These are phyloP conservation scores for Trichoderma sp. DNA, from an alignment of 2,329 filamentous ascomycete species.

Conservation along the genomic window DNA sequence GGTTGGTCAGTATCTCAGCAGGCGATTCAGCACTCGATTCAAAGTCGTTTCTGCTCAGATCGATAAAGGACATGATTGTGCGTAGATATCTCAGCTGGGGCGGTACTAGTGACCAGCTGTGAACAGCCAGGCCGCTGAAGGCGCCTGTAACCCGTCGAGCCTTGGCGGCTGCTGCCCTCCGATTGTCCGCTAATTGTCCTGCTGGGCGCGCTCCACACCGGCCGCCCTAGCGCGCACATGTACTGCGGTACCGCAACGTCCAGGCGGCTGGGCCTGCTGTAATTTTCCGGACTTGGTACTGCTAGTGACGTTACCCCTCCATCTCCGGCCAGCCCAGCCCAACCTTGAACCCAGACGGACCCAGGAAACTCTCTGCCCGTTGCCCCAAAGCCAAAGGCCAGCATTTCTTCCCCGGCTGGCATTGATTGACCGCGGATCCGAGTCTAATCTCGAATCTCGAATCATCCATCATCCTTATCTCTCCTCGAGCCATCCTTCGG, in stretches of 20 bases:
- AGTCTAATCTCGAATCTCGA: constrained; percentile 2
- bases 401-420: constrained; percentile 25
- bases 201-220: background rate
- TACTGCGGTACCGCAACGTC: too few relatives aligned
- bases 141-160: constrained; percentile 3
- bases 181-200: constrained; percentile 7
- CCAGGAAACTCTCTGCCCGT: constrained; percentile 17
- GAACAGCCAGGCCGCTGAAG: background rate
- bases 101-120: too few relatives aligned
- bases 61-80: too few relatives aligned
- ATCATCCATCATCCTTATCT: background rate
- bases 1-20: background rate
- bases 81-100: background rate
- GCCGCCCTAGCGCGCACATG: background rate
- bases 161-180: constrained; percentile 7
- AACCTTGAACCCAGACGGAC: background rate
- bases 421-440: constrained; percentile 27
- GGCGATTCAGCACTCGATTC: too few relatives aligned
- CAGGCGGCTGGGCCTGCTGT: constrained; percentile 1
- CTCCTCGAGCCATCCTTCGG: background rate
- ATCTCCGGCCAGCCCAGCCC: constrained; percentile 1
- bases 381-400: constrained; percentile 13
- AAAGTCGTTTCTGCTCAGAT: too few relatives aligned
- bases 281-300: constrained; percentile 25
- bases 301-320: constrained; percentile 29